Evolutionary conservation across 2,329 filamentous ascomycete species (phyloP).

Genomic region (Parastagonospora nodorum): DNA sequence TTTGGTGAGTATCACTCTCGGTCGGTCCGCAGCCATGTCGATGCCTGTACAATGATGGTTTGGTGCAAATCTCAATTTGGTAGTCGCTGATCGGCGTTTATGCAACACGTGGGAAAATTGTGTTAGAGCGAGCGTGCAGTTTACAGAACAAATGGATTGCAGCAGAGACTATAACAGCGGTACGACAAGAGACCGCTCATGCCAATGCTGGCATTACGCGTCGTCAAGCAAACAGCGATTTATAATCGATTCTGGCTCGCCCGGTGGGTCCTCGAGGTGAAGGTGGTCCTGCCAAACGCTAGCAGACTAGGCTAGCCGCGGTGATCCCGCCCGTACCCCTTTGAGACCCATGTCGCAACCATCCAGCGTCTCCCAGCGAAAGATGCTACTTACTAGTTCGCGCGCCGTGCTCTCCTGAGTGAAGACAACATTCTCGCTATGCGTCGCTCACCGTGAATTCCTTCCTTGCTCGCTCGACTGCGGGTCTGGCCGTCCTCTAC

Average conservation of each 20-base stretch:
- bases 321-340: slow-evolving; percentile 9
- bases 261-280: slow-evolving; percentile 5
- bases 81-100: slow-evolving; percentile 8
- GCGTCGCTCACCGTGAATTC: slow-evolving; percentile 37
- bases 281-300: slow-evolving; percentile 13
- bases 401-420: slow-evolving; percentile 14
- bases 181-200: no score
- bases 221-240: slow-evolving; percentile 8
- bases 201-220: not conserved
- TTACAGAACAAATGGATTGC: no score
- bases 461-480: slow-evolving; percentile 26
- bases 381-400: not conserved
- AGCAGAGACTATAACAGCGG: no score
- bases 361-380: slow-evolving; percentile 7
- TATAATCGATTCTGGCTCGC: not conserved
- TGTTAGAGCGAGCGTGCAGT: no score
- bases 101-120: not conserved
- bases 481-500: slow-evolving; percentile 30
- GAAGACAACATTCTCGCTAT: slow-evolving; percentile 23
- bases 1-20: slow-evolving; percentile 25
- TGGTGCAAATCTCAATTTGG: slow-evolving; percentile 11
- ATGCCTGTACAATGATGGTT: not conserved
- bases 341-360: slow-evolving; percentile 5
- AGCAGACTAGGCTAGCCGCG: not conserved
- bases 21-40: slow-evolving; percentile 25